A percentile compares a stretch with the other conserved stretches of the same genome.
Evolutionary conservation across 176 grass and related monocot genomes (phyloP).

Genomic region (Areca catechu): DNA sequence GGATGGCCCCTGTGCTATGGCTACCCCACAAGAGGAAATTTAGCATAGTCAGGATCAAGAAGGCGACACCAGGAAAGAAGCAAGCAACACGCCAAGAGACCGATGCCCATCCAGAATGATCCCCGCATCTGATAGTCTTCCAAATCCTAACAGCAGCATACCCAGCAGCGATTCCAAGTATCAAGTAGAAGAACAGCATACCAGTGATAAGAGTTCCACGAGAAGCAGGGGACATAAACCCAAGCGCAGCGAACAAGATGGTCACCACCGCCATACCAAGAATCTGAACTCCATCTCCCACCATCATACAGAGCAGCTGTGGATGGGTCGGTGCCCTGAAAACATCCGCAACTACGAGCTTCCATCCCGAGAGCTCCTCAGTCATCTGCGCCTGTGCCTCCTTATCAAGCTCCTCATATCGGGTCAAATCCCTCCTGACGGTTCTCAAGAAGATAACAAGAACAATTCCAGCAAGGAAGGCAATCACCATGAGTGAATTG

Average conservation of each 20-base stretch:
- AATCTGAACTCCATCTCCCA: conserved; percentile 42
- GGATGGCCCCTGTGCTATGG: conserved; percentile 37
- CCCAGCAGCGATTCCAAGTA: conserved; percentile 39
- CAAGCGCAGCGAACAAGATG: conserved; percentile 46
- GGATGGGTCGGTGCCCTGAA: conserved; percentile 33
- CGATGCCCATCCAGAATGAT: conserved; percentile 30
- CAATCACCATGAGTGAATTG: conserved; percentile 42
- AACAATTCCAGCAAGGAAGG: conserved; percentile 41
- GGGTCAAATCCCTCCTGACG: conserved; percentile 31
- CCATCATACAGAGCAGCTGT: conserved; percentile 39
- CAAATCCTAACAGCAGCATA: conserved; percentile 37
- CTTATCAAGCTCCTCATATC: conserved; percentile 44
- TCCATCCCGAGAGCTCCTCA: conserved; percentile 45
- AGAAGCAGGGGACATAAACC: conserved; percentile 47
- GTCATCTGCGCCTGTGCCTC: conserved; percentile 46
- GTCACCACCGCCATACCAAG: conserved; percentile 44
- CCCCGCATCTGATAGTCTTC: conserved; percentile 32
- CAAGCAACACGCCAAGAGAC: conserved; percentile 48
- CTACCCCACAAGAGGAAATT: conserved; percentile 48
- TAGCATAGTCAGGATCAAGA: conserved; percentile 31
- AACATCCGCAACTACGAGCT: conserved; percentile 38
- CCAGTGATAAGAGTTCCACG: conserved; percentile 40
- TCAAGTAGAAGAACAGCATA: conserved; percentile 39
- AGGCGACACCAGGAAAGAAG: conserved; percentile 45
- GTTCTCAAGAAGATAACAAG: conserved; percentile 40